These are phyloP conservation scores for Thyridium curvatum DNA, from an alignment of 2,329 filamentous ascomycete genomes.

Conservation along the genomic window DNA sequence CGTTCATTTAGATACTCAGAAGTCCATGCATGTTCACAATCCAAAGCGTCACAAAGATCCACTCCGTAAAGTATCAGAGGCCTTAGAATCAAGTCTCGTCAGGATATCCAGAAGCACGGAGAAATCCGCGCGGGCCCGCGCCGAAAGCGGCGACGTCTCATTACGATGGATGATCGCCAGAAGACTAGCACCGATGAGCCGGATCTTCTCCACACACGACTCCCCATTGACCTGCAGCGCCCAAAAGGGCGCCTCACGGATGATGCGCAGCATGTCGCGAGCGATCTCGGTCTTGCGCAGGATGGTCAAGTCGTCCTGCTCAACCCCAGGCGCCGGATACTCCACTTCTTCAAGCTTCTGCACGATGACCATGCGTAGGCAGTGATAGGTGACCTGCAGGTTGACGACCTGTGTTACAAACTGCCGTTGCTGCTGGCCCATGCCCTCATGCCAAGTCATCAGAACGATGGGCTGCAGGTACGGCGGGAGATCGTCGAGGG, in stretches of 20 bases:
- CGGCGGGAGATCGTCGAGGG: constrained; percentile 28
- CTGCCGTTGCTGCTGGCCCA: too few relatives aligned
- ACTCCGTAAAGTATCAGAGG: too few relatives aligned
- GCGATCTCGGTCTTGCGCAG: constrained; percentile 33
- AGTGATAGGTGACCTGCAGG: constrained; percentile 31
- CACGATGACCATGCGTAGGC: constrained; percentile 31
- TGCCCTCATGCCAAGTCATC: constrained; percentile 11
- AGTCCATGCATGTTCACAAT: too few relatives aligned
- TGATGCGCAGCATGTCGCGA: constrained; percentile 30
- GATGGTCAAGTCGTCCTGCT: constrained; percentile 2
- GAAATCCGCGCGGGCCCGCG: constrained; percentile 30
- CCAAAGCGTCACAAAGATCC: too few relatives aligned
- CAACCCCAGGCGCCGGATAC: too few relatives aligned
- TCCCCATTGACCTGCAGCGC: constrained; percentile 31
- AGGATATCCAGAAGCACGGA: constrained; percentile 28
- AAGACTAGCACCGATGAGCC: constrained; percentile 28
- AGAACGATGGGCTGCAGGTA: constrained; percentile 26
- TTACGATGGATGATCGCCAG: constrained; percentile 31
- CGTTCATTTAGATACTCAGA: too few relatives aligned
- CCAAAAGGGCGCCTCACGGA: constrained; percentile 34
- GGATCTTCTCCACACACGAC: constrained; percentile 32
- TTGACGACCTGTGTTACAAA: constrained; percentile 25
- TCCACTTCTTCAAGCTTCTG: constrained; percentile 16
- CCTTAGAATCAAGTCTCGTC: too few relatives aligned
- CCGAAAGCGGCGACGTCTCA: constrained; percentile 25